phyloP scores from a whole-genome alignment of 2,329 filamentous ascomycete genomes.

The Neonectria sp. region DNA sequence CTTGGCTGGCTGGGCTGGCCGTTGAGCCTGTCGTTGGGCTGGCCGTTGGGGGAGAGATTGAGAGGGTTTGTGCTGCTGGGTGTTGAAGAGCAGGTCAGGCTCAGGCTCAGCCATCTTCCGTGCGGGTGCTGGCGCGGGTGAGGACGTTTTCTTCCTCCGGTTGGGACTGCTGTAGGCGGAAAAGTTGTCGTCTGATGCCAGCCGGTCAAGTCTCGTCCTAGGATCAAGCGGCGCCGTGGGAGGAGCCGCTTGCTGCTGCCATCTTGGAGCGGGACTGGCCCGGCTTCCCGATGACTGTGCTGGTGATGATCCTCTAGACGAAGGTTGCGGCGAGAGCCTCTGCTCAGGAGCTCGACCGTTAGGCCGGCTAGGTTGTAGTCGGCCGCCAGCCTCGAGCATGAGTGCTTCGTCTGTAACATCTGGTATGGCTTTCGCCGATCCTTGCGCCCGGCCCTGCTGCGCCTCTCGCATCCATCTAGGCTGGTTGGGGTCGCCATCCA shows the following conservation, averaged over 20 bases:
- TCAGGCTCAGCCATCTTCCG: constrained; percentile 60
- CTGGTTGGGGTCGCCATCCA: constrained; percentile 80
- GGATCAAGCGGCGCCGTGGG: constrained; percentile 54
- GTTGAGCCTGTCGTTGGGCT: constrained; percentile 54
- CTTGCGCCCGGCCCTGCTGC: constrained; percentile 60
- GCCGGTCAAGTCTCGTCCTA: constrained; percentile 75
- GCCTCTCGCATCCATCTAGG: constrained; percentile 96
- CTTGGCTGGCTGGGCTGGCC: constrained; percentile 51
- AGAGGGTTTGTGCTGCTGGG: constrained; percentile 54
- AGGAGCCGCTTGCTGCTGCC: constrained; percentile 68
- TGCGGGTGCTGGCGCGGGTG: constrained; percentile 58
- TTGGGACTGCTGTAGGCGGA: constrained; percentile 92
- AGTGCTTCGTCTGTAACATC: constrained; percentile 80
- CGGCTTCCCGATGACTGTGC: constrained; percentile 61
- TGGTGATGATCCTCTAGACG: constrained; percentile 65
- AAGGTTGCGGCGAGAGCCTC: constrained; percentile 49
- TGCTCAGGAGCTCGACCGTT: constrained; percentile 45
- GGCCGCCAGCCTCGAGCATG: constrained; percentile 79
- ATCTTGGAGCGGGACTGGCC: constrained; percentile 67
- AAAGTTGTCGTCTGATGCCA: constrained; percentile 84
- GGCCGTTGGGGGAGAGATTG: constrained; percentile 56
- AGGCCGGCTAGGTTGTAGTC: constrained; percentile 62
- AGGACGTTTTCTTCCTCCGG: constrained; percentile 78
- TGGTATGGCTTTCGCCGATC: constrained; percentile 49
- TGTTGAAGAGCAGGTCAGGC: constrained; percentile 75